These are phyloP conservation scores for Eimeria falciformis DNA, from an alignment of 169 alveolate genomes.

Conservation along the genomic window DNA sequence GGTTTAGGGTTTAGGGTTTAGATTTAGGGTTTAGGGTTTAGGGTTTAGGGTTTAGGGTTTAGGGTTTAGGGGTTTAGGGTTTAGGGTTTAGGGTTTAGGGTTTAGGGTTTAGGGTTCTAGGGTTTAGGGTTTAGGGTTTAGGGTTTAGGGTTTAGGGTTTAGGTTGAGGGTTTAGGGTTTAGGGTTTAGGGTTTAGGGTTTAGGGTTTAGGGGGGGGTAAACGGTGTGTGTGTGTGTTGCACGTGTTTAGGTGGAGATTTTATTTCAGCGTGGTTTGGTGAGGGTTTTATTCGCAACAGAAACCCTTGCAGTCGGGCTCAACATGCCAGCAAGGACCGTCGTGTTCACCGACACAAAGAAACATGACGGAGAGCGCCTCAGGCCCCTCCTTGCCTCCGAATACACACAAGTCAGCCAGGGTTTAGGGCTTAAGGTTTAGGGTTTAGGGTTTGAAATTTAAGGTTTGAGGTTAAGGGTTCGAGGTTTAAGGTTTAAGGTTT, in stretches of 20 bases:
- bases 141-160: slow-evolving; percentile 33
- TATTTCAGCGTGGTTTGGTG: slow-evolving; percentile 96
- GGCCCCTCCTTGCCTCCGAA: slow-evolving; percentile 96
- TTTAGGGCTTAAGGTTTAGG: neutral
- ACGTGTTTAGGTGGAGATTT: slow-evolving; percentile 91
- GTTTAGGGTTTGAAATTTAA: neutral
- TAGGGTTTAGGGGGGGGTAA: neutral
- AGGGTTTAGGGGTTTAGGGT: neutral
- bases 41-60: neutral
- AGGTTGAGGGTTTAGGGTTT: neutral
- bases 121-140: neutral
- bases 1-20: slow-evolving; percentile 5
- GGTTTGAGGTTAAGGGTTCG: neutral
- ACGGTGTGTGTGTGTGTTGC: neutral
- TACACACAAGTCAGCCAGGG: slow-evolving; percentile 90
- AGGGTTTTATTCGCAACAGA: slow-evolving; percentile 98
- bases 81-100: neutral
- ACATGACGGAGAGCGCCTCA: slow-evolving; percentile 93
- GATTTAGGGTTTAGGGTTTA: no score
- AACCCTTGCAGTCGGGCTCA: slow-evolving; percentile 99
- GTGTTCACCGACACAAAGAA: slow-evolving; percentile 95
- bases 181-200: neutral
- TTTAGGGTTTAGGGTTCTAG: neutral
- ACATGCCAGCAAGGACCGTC: slow-evolving; percentile 97
- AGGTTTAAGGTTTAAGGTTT: neutral